These are phyloP conservation scores for Cryptococcus floricola DNA, from an alignment of 1,284 basidiomycete species.

Conservation along the genomic window DNA sequence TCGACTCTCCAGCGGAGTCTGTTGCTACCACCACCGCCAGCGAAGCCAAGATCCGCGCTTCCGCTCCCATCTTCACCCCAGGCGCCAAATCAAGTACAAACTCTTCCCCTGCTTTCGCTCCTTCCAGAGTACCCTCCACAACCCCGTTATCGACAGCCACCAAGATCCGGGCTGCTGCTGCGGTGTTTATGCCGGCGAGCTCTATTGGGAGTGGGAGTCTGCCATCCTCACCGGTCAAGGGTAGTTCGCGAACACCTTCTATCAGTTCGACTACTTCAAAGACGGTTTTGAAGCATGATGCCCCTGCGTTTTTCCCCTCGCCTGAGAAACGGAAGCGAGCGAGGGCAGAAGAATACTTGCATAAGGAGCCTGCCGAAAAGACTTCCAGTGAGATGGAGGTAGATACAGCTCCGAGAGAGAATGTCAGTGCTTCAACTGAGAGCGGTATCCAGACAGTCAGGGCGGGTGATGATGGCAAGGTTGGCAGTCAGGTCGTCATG, in stretches of 20 bases:
- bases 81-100: background rate
- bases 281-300: background rate
- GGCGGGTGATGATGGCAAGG: background rate
- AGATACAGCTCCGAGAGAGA: no score
- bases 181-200: background rate
- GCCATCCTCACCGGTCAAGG: no score
- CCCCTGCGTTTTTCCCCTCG: background rate
- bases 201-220: background rate
- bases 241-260: no score
- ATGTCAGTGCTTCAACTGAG: no score
- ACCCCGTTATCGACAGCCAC: background rate
- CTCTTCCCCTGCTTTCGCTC: background rate
- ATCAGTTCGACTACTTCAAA: background rate
- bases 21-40: background rate
- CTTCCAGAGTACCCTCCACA: background rate
- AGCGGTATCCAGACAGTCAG: no score
- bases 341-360: no score
- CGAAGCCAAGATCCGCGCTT: conserved; percentile 1
- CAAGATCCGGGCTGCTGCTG: background rate
- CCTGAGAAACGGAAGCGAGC: no score
- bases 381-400: no score
- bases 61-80: background rate
- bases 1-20: no score
- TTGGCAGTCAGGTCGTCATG: background rate
- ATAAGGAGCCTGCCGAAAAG: no score